Conservation (phyloP, 2,329 filamentous ascomycete genomes). For the Westerdykella aurantiaca region DNA sequence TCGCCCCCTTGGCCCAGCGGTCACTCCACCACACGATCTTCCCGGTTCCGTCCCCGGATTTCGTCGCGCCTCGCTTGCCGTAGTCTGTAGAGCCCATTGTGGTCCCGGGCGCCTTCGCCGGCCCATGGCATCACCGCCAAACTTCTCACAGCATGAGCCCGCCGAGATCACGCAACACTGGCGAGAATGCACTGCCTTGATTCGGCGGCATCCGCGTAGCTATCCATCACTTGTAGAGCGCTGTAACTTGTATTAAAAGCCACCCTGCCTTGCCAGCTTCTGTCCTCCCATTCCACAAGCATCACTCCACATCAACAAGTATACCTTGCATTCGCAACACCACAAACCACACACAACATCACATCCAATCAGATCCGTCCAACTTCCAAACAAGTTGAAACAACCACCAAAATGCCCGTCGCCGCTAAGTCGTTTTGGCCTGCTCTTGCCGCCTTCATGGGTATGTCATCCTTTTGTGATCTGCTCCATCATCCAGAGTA, state of each 20-base stretch:
- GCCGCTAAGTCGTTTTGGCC: constrained; percentile 29
- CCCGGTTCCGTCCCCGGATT: too few relatives aligned
- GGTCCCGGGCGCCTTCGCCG: too few relatives aligned
- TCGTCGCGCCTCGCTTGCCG: too few relatives aligned
- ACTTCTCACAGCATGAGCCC: too few relatives aligned
- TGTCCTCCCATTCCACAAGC: not conserved
- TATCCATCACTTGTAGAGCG: too few relatives aligned
- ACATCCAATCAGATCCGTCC: not conserved
- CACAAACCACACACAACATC: not conserved
- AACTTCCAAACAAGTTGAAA: not conserved
- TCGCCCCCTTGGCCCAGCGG: too few relatives aligned
- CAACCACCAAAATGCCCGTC: constrained; percentile 24
- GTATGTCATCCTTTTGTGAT: constrained; percentile 10
- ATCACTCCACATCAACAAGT: not conserved
- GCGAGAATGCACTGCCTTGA: too few relatives aligned
- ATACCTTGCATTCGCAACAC: not conserved
- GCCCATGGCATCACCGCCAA: too few relatives aligned
- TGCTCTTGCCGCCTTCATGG: constrained; percentile 27
- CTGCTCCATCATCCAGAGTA: not conserved
- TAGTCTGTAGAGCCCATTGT: too few relatives aligned
- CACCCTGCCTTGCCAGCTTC: not conserved
- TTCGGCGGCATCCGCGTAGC: too few relatives aligned
- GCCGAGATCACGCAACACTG: too few relatives aligned
- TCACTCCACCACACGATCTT: too few relatives aligned
- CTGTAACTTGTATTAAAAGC: not conserved